These are phyloP conservation scores for Annona cherimola DNA, from an alignment of 164 flowering plant genomes.

Conservation along the genomic window DNA sequence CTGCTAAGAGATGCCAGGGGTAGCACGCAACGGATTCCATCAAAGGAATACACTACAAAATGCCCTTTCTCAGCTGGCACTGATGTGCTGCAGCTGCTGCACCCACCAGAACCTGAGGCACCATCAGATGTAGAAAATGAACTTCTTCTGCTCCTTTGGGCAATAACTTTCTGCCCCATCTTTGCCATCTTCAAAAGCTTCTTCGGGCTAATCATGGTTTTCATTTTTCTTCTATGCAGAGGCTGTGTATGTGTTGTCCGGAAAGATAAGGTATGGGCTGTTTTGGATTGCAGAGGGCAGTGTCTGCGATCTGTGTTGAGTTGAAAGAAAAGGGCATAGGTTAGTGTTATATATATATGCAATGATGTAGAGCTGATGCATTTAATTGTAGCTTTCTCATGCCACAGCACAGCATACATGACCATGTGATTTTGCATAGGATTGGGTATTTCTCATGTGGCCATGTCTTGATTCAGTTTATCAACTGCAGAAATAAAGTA, in stretches of 20 bases:
- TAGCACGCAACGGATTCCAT: constrained; percentile 14
- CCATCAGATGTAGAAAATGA: neutral
- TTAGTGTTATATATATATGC: neutral
- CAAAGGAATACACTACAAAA: constrained; percentile 13
- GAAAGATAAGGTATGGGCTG: neutral
- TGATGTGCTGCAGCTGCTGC: too few relatives aligned
- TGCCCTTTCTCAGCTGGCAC: constrained; percentile 12
- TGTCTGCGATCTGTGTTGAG: neutral
- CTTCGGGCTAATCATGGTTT: constrained; percentile 11
- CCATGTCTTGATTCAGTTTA: neutral
- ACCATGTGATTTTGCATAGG: too few relatives aligned
- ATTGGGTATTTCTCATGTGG: neutral
- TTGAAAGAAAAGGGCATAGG: neutral
- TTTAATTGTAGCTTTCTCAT: constrained; percentile 2
- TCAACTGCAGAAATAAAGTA: neutral
- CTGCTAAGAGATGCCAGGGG: constrained; percentile 22
- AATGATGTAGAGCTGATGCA: neutral
- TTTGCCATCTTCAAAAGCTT: constrained; percentile 7
- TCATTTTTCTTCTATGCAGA: too few relatives aligned
- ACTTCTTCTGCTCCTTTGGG: neutral
- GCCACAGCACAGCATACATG: neutral
- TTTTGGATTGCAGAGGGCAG: neutral
- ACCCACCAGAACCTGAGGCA: too few relatives aligned
- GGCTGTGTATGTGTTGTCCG: too few relatives aligned
- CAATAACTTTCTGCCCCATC: constrained; percentile 9